Conservation (phyloP, 2,329 filamentous ascomycete genomes). For the Diaporthe ilicicola region DNA sequence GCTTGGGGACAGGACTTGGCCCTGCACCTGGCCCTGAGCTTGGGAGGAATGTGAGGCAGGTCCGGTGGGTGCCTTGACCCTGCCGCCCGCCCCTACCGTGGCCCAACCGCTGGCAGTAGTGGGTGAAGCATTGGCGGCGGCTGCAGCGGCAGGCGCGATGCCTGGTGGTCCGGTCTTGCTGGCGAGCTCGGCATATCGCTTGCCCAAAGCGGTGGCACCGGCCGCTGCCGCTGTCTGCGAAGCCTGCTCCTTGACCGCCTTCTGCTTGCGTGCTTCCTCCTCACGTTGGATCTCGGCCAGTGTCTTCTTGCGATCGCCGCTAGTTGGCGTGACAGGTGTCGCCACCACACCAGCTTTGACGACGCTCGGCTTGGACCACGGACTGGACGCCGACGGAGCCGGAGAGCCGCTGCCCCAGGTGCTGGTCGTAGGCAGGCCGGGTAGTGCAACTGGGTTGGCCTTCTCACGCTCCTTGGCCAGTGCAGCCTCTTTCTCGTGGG, state of each 20-base stretch:
- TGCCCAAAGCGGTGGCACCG: slow-evolving; percentile 64
- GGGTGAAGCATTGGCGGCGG: slow-evolving; percentile 34
- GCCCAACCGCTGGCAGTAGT: slow-evolving; percentile 76
- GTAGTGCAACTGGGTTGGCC: slow-evolving; percentile 65
- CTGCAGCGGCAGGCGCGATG: slow-evolving; percentile 49
- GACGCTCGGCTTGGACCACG: slow-evolving; percentile 73
- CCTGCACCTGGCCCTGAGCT: slow-evolving; percentile 33
- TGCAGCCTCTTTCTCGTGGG: slow-evolving; percentile 80
- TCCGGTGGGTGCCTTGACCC: slow-evolving; percentile 78
- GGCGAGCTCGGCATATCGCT: slow-evolving; percentile 94
- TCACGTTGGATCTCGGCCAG: slow-evolving; percentile 96
- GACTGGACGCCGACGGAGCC: slow-evolving; percentile 61
- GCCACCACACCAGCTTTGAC: slow-evolving; percentile 48
- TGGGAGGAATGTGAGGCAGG: slow-evolving; percentile 53
- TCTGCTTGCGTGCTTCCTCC: slow-evolving; percentile 89
- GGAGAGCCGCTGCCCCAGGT: slow-evolving; percentile 89
- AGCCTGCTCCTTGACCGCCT: slow-evolving; percentile 60
- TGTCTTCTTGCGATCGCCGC: slow-evolving; percentile 75
- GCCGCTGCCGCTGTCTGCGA: slow-evolving; percentile 58
- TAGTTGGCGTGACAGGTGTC: slow-evolving; percentile 43
- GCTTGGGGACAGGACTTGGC: slow-evolving; percentile 54
- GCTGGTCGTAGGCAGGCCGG: slow-evolving; percentile 85
- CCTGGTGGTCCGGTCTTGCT: slow-evolving; percentile 67
- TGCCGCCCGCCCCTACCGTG: slow-evolving; percentile 92
- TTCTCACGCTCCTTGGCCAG: slow-evolving; percentile 68